Evolutionary conservation across 805 yeast species (phyloP).

Genomic region (Barnettozyma siamensis): DNA sequence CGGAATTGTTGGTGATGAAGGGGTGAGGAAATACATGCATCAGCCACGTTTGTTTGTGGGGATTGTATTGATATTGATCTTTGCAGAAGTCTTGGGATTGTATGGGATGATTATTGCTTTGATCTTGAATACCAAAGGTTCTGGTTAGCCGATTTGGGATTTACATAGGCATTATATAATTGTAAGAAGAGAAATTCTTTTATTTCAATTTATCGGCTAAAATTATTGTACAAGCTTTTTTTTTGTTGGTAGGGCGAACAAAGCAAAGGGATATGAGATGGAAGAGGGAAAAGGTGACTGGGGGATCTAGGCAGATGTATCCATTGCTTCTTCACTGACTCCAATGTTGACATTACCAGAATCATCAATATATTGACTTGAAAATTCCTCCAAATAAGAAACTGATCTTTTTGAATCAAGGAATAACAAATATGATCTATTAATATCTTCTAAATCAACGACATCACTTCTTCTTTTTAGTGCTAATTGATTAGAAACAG

Average conservation of each 20-base stretch:
- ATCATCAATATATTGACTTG: conserved; percentile 71
- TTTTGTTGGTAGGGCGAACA: no score
- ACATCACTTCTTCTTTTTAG: conserved; percentile 65
- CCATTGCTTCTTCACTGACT: conserved; percentile 34
- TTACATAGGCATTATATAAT: no score
- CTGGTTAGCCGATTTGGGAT: conserved; percentile 50
- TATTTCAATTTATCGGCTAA: no score
- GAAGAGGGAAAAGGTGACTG: not conserved
- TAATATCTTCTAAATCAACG: conserved; percentile 77
- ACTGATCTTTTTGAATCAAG: conserved; percentile 88
- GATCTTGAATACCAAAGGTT: conserved; percentile 85
- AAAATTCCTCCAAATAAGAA: conserved; percentile 66
- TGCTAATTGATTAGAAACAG: conserved; percentile 86
- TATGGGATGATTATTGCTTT: conserved; percentile 95
- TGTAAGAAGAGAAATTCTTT: no score
- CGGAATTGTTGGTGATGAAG: conserved; percentile 92
- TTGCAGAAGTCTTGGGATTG: conserved; percentile 84
- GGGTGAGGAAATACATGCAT: conserved; percentile 82
- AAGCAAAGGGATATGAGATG: no score
- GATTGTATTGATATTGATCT: conserved; percentile 81
- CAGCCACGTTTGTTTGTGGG: conserved; percentile 88
- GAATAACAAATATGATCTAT: conserved; percentile 81
- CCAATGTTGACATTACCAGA: conserved; percentile 64
- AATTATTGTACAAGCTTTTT: no score
- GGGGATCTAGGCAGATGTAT: conserved; percentile 26